phyloP scores from a whole-genome alignment of 768 basidiomycete species.

The Leccinum sublutescens region DNA sequence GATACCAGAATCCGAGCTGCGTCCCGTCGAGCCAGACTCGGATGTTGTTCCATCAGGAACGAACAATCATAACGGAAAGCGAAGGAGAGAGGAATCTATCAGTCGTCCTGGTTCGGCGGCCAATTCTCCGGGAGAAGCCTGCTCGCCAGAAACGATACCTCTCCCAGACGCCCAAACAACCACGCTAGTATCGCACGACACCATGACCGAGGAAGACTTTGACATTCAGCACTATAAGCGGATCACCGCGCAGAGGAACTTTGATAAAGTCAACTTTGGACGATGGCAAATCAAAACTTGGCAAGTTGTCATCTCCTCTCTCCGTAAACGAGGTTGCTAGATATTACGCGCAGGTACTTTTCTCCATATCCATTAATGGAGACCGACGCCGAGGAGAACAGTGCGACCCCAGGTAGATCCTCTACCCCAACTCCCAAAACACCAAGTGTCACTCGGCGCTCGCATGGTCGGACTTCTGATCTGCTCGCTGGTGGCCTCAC shows the following conservation, averaged over 20 bases:
- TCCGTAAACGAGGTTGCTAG: not conserved
- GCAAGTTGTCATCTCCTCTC: constrained; percentile 38
- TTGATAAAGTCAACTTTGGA: constrained; percentile 84
- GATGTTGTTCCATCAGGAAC: constrained; percentile 17
- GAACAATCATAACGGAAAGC: constrained; percentile 38
- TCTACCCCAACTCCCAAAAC: constrained; percentile 39
- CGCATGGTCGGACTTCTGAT: constrained; percentile 74
- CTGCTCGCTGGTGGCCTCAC: constrained; percentile 62
- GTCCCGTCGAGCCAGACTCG: constrained; percentile 25
- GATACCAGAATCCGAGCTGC: constrained; percentile 49
- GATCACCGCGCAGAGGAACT: constrained; percentile 72
- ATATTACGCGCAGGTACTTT: constrained; percentile 65
- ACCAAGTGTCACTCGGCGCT: constrained; percentile 52
- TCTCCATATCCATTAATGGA: constrained; percentile 87
- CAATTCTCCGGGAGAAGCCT: constrained; percentile 20
- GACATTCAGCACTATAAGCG: constrained; percentile 68
- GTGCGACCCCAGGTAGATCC: constrained; percentile 22
- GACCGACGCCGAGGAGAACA: constrained; percentile 55
- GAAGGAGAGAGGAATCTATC: constrained; percentile 24
- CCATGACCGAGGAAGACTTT: constrained; percentile 67
- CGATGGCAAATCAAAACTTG: constrained; percentile 87
- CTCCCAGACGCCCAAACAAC: constrained; percentile 13
- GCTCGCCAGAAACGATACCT: constrained; percentile 16
- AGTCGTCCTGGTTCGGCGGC: constrained; percentile 18
- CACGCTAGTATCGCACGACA: constrained; percentile 24